These are phyloP conservation scores for Houttuynia cordata DNA, from an alignment of 164 flowering plant species.

Conservation along the genomic window DNA sequence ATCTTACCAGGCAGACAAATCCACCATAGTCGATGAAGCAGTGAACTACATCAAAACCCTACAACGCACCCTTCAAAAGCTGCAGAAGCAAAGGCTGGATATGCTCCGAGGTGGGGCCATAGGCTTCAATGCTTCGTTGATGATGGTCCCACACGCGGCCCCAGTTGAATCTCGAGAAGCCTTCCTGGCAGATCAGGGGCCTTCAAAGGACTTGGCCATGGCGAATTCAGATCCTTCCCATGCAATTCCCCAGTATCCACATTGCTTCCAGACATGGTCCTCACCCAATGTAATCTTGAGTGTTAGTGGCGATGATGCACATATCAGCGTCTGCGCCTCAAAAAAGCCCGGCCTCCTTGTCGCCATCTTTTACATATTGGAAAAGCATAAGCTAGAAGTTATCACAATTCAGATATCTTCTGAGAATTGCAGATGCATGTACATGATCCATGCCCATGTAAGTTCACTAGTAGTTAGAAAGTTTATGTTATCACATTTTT, in stretches of 20 bases:
- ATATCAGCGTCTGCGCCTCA: constrained; percentile 44
- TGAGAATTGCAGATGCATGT: constrained; percentile 32
- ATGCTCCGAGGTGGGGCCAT: constrained; percentile 19
- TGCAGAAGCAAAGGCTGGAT: constrained; percentile 52
- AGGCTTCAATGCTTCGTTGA: constrained; percentile 10
- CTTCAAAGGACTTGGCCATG: constrained; percentile 13
- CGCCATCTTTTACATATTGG: constrained; percentile 36
- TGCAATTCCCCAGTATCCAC: constrained; percentile 15
- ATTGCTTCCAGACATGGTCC: constrained; percentile 49
- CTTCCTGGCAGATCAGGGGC: constrained; percentile 48
- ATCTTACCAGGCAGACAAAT: constrained; percentile 72
- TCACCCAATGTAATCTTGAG: constrained; percentile 59
- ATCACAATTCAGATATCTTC: constrained; percentile 55
- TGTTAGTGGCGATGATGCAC: constrained; percentile 55
- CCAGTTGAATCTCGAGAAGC: constrained; percentile 35
- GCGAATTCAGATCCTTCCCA: constrained; percentile 6
- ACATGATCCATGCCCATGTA: constrained; percentile 71
- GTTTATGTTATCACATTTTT: neutral
- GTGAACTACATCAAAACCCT: constrained; percentile 60
- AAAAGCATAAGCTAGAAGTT: constrained; percentile 55
- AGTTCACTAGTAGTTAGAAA: constrained; percentile 13
- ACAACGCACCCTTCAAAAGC: constrained; percentile 35
- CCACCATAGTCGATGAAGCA: constrained; percentile 84
- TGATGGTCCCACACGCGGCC: constrained; percentile 2
- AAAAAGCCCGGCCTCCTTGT: constrained; percentile 47